Conservation (phyloP, 2,329 filamentous ascomycete species). For the Alternaria postmessia region DNA sequence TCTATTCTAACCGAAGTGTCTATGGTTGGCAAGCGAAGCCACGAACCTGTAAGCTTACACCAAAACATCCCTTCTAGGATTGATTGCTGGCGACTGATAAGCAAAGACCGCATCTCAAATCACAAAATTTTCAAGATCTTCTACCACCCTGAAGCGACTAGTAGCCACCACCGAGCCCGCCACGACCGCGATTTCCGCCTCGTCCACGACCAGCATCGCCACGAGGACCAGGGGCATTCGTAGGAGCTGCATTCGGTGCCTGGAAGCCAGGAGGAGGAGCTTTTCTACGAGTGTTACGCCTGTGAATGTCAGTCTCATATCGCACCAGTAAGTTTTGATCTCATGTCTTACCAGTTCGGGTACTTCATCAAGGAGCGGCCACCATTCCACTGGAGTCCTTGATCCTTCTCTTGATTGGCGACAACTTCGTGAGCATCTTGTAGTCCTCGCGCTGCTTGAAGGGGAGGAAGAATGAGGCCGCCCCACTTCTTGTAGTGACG, state of each 20-base stretch:
- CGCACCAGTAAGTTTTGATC: background rate
- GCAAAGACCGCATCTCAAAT: too few relatives aligned
- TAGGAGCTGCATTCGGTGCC: too few relatives aligned
- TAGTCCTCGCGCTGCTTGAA: slow-evolving; percentile 3
- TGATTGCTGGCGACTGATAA: too few relatives aligned
- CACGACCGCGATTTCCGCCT: background rate
- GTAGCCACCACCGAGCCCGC: background rate
- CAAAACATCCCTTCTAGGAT: background rate
- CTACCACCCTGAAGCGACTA: background rate
- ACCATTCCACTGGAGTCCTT: background rate
- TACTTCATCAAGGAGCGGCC: slow-evolving; percentile 8
- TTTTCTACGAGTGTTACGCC: background rate
- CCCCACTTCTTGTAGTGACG: slow-evolving; percentile 22
- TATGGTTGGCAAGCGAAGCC: background rate
- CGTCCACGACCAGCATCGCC: background rate
- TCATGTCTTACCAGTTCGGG: slow-evolving; percentile 11
- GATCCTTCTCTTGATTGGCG: background rate
- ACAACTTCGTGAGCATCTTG: background rate
- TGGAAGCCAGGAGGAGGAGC: background rate
- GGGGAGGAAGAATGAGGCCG: slow-evolving; percentile 16
- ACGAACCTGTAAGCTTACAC: too few relatives aligned
- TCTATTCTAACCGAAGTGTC: background rate
- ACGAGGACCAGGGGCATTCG: background rate
- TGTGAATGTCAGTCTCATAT: background rate
- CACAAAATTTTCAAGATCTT: background rate